Base-by-base conservation (phyloP, 768 basidiomycete species). In the Suillus spraguei region DNA sequence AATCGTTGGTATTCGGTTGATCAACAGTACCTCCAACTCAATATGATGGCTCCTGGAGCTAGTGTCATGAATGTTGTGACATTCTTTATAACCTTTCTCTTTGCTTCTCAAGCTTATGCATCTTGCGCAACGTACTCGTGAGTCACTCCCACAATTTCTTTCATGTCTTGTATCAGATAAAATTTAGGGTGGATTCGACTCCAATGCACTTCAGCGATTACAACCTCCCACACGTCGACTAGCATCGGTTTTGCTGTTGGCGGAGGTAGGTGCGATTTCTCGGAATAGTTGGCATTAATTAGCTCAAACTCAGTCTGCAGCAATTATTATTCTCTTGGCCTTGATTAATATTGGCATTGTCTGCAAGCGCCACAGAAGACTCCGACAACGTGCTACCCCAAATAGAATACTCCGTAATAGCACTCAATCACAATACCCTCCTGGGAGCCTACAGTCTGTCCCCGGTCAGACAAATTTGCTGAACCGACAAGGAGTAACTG, bases 91-190 rank as follows among this genome's bases (percentile, higher is more conserved):
- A 8, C 11, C 20, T 38, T 58, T 10, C 56, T 58, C 41, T 58
- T 17, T 58, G 56, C 16, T 58, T 41, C 56, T 41, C 56, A 58
- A 41, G 56, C 28, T 10, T 28, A 58, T 28, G 56, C 56, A 41
- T 58, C 38, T 17, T 58, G 56, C 22, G 28, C 4, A 4, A 11
- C 28, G 9, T 32, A 20, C 9, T 10, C 10, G 56, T 58, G 56
- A 58, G 56, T 28, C 17, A 17, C 24, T 32, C 28, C 28, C 28
- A 17, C 10, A 41, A 20, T 41, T 28, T 7, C 5, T 11, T 41
- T 39, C 22, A 55, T 22, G 28, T 20, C 28, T 58, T 20, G 2
- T 39, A 39, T 58, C 24, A 58, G 55, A 58, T 20, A 58, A 33
- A 5, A 6, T 17, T 28, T 20, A 58, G 56, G 11, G 0, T 1